Conservation (phyloP, 2,329 filamentous ascomycete genomes). For the Zymoseptoria ardabiliae region DNA sequence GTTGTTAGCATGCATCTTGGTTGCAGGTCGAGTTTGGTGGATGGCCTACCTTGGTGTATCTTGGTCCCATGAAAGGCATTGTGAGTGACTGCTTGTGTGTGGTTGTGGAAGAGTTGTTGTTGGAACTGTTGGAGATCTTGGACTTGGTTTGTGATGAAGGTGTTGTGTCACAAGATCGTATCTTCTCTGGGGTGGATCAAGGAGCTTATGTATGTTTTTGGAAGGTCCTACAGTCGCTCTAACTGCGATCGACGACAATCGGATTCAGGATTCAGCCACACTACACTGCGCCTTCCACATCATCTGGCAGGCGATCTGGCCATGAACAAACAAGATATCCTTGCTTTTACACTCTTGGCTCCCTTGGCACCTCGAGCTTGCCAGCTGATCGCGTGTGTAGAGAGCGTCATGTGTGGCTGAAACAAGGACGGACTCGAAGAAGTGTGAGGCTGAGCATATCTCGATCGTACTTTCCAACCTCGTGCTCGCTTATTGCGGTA, state of each 20-base stretch:
- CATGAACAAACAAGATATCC: background rate
- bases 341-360: background rate
- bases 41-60: constrained; percentile 31
- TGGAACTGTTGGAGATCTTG: too few relatives aligned
- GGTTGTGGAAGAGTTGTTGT: background rate
- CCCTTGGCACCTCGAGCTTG: background rate
- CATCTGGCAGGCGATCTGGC: background rate
- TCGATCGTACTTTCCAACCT: background rate
- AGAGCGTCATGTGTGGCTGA: background rate
- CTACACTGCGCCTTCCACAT: background rate
- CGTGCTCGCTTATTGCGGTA: background rate
- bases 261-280: background rate
- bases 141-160: background rate
- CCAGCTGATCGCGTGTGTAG: background rate
- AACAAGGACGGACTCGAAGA: too few relatives aligned
- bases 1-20: background rate
- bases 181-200: background rate
- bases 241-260: background rate
- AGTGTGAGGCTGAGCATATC: too few relatives aligned
- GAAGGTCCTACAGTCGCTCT: background rate
- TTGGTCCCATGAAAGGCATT: constrained; percentile 40
- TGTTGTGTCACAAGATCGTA: background rate
- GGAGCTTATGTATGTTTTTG: background rate
- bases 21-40: background rate
- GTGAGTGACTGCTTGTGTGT: constrained; percentile 7